Evolutionary conservation across 2,329 filamentous ascomycete species (phyloP).

Genomic region (Pseudophaeomoniella oleicola): DNA sequence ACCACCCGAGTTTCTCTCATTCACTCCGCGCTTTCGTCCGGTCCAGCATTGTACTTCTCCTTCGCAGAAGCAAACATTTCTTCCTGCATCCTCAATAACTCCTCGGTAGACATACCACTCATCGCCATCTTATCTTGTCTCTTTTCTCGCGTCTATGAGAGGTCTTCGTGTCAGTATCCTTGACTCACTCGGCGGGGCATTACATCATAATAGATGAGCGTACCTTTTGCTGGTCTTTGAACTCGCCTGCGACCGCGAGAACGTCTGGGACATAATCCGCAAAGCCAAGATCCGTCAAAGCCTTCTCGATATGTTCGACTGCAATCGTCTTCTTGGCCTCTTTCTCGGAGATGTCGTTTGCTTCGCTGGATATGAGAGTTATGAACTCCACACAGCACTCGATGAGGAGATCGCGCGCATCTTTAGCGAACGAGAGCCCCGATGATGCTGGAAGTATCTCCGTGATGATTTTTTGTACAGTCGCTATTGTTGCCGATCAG

Average conservation of each 20-base stretch:
- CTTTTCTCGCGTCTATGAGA: conserved; percentile 69
- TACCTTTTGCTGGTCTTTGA: conserved; percentile 88
- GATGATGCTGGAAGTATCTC: conserved; percentile 67
- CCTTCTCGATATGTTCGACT: conserved; percentile 93
- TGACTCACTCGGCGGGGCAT: conserved; percentile 4
- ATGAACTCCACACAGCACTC: conserved; percentile 99
- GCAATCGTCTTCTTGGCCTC: conserved; percentile 99
- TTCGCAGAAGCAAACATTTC: conserved; percentile 78
- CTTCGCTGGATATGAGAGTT: conserved; percentile 93
- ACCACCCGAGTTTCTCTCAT: no score
- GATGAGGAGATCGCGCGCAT: conserved; percentile 86
- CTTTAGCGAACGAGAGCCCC: conserved; percentile 81
- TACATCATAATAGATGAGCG: conserved; percentile 11
- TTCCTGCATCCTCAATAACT: conserved; percentile 76
- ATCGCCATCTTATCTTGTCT: conserved; percentile 95
- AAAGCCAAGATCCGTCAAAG: conserved; percentile 83
- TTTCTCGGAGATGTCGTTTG: conserved; percentile 97
- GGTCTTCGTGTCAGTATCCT: no score
- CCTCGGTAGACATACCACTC: conserved; percentile 80
- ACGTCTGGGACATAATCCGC: conserved; percentile 83
- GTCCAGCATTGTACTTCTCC: conserved; percentile 49
- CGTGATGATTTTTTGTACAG: conserved; percentile 71
- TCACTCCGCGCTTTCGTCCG: conserved; percentile 18
- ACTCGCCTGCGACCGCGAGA: conserved; percentile 70
- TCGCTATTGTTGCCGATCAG: conserved; percentile 41